Evolutionary conservation across 176 grass and related monocot species (phyloP).

Genomic region (Eleusine coracana): DNA sequence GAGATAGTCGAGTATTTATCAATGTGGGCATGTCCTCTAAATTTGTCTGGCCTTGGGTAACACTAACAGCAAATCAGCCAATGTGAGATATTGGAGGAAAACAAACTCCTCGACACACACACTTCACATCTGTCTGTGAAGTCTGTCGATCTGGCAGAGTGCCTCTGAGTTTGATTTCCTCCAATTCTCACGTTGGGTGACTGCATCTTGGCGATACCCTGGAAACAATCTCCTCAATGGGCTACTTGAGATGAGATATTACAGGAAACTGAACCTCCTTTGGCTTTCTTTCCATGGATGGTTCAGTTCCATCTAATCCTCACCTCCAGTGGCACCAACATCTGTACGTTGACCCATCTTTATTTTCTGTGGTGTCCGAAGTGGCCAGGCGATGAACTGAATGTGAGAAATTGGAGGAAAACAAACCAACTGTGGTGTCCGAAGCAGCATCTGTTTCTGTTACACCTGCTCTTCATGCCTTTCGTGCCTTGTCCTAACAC

Average conservation of each 20-base stretch:
- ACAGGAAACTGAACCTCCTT: slow-evolving; percentile 60
- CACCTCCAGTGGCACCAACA: slow-evolving; percentile 3
- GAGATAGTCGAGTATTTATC: neutral
- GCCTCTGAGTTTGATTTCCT: slow-evolving; percentile 31
- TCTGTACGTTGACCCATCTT: too few species aligned
- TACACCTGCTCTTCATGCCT: slow-evolving; percentile 12
- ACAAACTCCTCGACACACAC: slow-evolving; percentile 28
- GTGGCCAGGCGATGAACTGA: slow-evolving; percentile 16
- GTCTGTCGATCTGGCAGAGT: neutral
- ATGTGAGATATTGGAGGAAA: slow-evolving; percentile 51
- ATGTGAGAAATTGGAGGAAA: slow-evolving; percentile 59
- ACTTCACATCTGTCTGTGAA: neutral
- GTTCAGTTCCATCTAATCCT: slow-evolving; percentile 59
- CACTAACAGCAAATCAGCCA: slow-evolving; percentile 8
- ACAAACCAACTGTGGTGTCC: slow-evolving; percentile 44
- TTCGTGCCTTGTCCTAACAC: slow-evolving; percentile 4
- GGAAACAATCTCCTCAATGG: neutral
- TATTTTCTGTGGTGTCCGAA: too few species aligned
- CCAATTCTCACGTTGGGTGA: slow-evolving; percentile 40
- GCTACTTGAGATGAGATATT: slow-evolving; percentile 51
- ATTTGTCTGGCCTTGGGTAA: neutral
- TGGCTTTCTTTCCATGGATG: neutral
- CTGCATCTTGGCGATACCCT: neutral
- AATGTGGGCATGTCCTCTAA: neutral
- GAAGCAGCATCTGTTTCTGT: slow-evolving; percentile 21